Base-by-base conservation (phyloP, 805 yeast species). In the Ogataea methanolica region DNA sequence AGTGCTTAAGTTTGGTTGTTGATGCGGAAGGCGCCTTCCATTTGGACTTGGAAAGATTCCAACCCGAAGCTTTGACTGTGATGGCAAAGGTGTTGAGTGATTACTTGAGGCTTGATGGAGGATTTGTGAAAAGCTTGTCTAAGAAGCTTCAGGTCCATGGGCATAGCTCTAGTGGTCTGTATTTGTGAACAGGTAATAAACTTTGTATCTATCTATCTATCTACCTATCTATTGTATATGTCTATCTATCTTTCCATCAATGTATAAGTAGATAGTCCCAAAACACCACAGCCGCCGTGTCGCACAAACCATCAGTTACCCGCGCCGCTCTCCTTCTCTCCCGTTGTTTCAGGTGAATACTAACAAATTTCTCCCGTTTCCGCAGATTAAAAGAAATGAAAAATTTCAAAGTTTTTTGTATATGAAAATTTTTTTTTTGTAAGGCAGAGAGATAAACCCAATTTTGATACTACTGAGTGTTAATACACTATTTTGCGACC, bases 21-120 rank as follows among this genome's bases (percentile, higher is more conserved):
- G 70, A 74, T 49, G 68, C 79, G 3, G 80, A 76, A 56, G 82
- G 82, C 15, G 77, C 74, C 33, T 60, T 61, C 54, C 48, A 51
- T 35, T 63, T 73, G 2, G 80, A 78, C 12, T 66, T 60, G 46
- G 80, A 76, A 47, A 73, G 67, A 53, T 60, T 68, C 37, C 71
- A 69, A 50, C 54, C 58, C 9, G 78, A 75, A 50, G 59, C 74
- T 7, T 53, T 75, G 15, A 52, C 71, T 36, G 79, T 73, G 45
- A 51, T 66, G n/a, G 54, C 60, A 2, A 22, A 23, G 9, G 56
- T 54, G 1, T 40, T 61, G 21, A 53, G 48, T 22, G 53, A 52
- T 11, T 49, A 51, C 16, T 39, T 59, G 36, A 39, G 43, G 2
- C 33, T 53, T 1, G 36, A 37, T 5, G 48, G 48, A 6, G 22